Percentiles rank a stretch among this genome's conserved stretches.
These are phyloP conservation scores for Lipomyces chichibuensis DNA, from an alignment of 805 yeast species.

Conservation along the genomic window DNA sequence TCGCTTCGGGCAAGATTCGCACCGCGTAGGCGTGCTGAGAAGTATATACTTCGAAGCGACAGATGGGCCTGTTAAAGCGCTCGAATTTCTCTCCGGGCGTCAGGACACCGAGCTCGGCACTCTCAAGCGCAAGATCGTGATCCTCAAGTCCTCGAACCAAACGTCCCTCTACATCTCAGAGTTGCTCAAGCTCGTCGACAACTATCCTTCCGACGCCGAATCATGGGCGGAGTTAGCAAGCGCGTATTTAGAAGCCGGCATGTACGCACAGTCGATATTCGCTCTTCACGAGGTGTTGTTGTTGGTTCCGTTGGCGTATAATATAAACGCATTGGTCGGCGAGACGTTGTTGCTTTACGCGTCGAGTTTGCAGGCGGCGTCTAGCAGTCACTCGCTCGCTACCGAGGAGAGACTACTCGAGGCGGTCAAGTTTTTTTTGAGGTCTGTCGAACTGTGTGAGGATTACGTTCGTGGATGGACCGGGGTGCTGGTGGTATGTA, in stretches of 20 bases:
- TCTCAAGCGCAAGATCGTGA: constrained; percentile 43
- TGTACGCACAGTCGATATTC: constrained; percentile 66
- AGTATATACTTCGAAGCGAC: constrained; percentile 62
- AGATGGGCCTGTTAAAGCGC: constrained; percentile 48
- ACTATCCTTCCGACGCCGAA: constrained; percentile 73
- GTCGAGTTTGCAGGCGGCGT: constrained; percentile 14
- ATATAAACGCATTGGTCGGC: constrained; percentile 66
- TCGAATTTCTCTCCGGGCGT: constrained; percentile 45
- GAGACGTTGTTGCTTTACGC: constrained; percentile 46
- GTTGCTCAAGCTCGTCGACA: constrained; percentile 58
- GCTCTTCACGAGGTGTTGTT: constrained; percentile 72
- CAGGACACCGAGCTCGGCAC: constrained; percentile 39
- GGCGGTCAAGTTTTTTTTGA: constrained; percentile 56
- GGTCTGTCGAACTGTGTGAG: constrained; percentile 78
- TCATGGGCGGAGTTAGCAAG: constrained; percentile 78
- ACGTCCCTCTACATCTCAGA: constrained; percentile 54
- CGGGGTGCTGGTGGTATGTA: constrained; percentile 53
- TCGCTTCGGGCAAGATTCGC: constrained; percentile 60
- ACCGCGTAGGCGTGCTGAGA: constrained; percentile 59
- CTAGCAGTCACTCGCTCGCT: constrained; percentile 32
- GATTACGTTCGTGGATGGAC: constrained; percentile 73
- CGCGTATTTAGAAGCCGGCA: constrained; percentile 62
- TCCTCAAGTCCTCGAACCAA: constrained; percentile 40
- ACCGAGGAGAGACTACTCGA: constrained; percentile 37
- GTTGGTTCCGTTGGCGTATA: constrained; percentile 69